Percentiles rank a stretch among this genome's conserved stretches.
Evolutionary conservation across 2,329 filamentous ascomycete species (phyloP).

Genomic region (Sphaerulina musiva): DNA sequence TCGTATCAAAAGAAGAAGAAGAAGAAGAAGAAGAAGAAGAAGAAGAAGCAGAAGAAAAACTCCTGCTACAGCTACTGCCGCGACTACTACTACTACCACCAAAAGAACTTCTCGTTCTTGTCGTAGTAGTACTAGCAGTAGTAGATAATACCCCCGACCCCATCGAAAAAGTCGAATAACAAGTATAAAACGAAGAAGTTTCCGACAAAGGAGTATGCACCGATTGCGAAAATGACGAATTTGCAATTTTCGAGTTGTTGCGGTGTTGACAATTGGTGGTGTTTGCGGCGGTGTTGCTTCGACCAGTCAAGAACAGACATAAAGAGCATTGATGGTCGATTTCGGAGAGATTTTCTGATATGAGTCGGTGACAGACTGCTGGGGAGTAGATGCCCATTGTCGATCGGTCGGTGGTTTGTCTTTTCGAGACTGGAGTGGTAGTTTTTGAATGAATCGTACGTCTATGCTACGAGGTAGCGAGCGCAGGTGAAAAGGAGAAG

Average conservation of each 20-base stretch:
- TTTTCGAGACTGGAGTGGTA: too few relatives aligned
- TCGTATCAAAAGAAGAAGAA: too few relatives aligned
- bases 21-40: too few relatives aligned
- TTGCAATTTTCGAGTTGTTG: not conserved
- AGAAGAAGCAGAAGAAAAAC: too few relatives aligned
- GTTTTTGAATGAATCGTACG: not conserved
- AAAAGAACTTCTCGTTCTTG: too few relatives aligned
- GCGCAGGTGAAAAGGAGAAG: not conserved
- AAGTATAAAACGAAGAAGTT: slow-evolving; percentile 23
- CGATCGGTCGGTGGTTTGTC: too few relatives aligned
- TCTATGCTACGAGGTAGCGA: not conserved
- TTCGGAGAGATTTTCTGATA: slow-evolving; percentile 16
- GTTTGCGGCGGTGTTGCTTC: not conserved
- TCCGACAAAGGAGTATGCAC: slow-evolving; percentile 11
- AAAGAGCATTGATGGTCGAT: slow-evolving; percentile 22
- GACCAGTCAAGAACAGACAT: slow-evolving; percentile 19
- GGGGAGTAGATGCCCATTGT: not conserved
- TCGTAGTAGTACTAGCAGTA: too few relatives aligned
- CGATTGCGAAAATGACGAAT: slow-evolving; percentile 2
- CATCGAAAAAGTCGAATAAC: not conserved
- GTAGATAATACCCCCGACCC: too few relatives aligned
- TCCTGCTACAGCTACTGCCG: too few relatives aligned
- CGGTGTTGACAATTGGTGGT: slow-evolving; percentile 2
- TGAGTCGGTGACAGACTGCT: slow-evolving; percentile 19
- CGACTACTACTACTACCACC: too few relatives aligned